These are phyloP conservation scores for Tolypocladium tropicale DNA, from an alignment of 2,329 filamentous ascomycete species.

Conservation along the genomic window DNA sequence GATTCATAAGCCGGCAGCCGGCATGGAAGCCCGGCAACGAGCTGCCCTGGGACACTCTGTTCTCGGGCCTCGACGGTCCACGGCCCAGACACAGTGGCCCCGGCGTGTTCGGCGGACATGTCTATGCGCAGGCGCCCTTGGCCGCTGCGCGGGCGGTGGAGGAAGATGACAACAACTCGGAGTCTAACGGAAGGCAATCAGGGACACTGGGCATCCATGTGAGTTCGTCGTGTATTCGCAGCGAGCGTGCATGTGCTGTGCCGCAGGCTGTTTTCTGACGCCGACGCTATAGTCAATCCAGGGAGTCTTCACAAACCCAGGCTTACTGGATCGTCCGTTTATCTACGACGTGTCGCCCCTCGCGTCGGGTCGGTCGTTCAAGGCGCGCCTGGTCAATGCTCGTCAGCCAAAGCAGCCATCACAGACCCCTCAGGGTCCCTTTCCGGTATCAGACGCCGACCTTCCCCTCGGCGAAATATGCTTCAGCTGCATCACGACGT, in stretches of 20 bases:
- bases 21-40: constrained; percentile 22
- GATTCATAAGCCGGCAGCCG: constrained; percentile 20
- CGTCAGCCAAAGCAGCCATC: constrained; percentile 34
- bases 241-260: too few relatives aligned
- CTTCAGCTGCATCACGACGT: constrained; percentile 42
- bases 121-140: constrained; percentile 25
- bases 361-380: constrained; percentile 35
- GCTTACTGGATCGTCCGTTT: constrained; percentile 38
- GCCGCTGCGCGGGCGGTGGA: constrained; percentile 23
- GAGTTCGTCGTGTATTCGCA: constrained; percentile 8
- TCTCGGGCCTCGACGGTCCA: constrained; percentile 6
- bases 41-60: constrained; percentile 16
- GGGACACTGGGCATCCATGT: constrained; percentile 26
- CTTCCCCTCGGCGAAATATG: constrained; percentile 29
- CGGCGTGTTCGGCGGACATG: constrained; percentile 25
- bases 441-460: constrained; percentile 26
- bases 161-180: constrained; percentile 15
- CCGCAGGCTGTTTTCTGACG: background rate
- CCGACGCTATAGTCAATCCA: constrained; percentile 35
- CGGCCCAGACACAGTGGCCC: constrained; percentile 4
- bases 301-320: constrained; percentile 42
- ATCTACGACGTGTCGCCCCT: constrained; percentile 38
- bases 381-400: constrained; percentile 37
- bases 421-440: constrained; percentile 22
- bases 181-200: constrained; percentile 1